Evolutionary conservation across 768 basidiomycete genomes (phyloP).

Genomic region (Termitomyces sp.): DNA sequence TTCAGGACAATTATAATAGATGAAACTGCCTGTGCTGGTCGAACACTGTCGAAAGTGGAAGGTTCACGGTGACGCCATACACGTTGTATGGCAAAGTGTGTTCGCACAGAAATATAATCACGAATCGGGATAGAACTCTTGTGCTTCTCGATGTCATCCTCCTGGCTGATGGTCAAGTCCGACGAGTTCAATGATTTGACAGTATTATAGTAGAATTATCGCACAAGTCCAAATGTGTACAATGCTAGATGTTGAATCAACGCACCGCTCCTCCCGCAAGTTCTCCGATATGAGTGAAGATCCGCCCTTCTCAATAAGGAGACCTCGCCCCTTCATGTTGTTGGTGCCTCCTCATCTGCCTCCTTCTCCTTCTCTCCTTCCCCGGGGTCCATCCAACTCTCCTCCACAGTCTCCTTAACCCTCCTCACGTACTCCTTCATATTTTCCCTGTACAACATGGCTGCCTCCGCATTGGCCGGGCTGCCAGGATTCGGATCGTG

Average conservation of each 20-base stretch:
- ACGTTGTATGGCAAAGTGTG: not conserved
- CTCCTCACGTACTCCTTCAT: conserved; percentile 97
- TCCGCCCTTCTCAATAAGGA: not conserved
- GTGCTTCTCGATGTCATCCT: not conserved
- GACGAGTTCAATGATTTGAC: not conserved
- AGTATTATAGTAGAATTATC: not conserved
- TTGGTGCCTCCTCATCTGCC: not conserved
- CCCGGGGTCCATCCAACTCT: conserved; percentile 90
- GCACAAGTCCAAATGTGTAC: conserved; percentile 3
- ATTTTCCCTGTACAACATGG: conserved; percentile 93
- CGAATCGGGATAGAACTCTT: not conserved
- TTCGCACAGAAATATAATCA: not conserved
- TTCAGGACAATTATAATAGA: not conserved
- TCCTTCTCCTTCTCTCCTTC: conserved; percentile 36
- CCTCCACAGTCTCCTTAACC: conserved; percentile 91
- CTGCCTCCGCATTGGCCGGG: conserved; percentile 97
- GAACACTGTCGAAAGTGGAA: too few relatives aligned
- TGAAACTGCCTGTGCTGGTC: too few relatives aligned
- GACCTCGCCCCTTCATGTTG: not conserved
- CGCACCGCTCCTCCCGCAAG: not conserved
- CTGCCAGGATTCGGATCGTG: conserved; percentile 99
- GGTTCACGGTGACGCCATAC: not conserved
- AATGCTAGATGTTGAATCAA: not conserved
- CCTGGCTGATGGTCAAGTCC: not conserved
- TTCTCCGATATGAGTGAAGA: not conserved